These are phyloP conservation scores for Candida sanyiensis DNA, from an alignment of 805 yeast genomes.

Conservation along the genomic window DNA sequence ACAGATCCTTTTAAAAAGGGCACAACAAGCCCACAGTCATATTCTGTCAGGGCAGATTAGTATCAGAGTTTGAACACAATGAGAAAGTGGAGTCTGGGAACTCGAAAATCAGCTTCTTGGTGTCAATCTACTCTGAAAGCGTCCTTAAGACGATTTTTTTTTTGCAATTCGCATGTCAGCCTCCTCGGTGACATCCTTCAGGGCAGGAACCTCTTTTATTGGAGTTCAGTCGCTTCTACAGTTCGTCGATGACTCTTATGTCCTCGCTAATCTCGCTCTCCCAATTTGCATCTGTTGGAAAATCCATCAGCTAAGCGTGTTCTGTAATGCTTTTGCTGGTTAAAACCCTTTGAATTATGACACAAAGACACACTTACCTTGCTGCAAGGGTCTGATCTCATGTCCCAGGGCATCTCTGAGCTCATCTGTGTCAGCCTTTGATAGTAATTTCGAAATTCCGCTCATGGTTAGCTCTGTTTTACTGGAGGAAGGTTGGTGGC, in stretches of 20 bases:
- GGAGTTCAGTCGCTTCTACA: conserved; percentile 6
- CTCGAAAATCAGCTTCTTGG: conserved; percentile 17
- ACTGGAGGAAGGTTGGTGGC: neutral
- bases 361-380: too few relatives aligned
- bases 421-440: too few relatives aligned
- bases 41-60: too few relatives aligned
- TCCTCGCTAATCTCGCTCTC: conserved; percentile 3
- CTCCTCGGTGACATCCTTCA: conserved; percentile 11
- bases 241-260: conserved; percentile 1
- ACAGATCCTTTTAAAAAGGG: too few relatives aligned
- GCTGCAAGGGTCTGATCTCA: too few relatives aligned
- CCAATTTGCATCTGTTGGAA: conserved; percentile 1
- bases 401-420: too few relatives aligned
- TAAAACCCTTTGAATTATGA: too few relatives aligned
- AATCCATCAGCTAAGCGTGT: conserved; percentile 11
- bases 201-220: conserved; percentile 1
- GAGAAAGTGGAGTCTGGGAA: neutral
- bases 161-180: conserved; percentile 15
- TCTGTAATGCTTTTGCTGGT: neutral
- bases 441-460: too few relatives aligned
- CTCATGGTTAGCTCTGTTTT: too few relatives aligned
- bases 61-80: accelerated
- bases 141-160: conserved; percentile 14
- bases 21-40: too few relatives aligned
- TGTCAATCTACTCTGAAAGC: conserved; percentile 20